phyloP scores from a whole-genome alignment of 2,329 filamentous ascomycete genomes.

The Monosporascus sp. region DNA sequence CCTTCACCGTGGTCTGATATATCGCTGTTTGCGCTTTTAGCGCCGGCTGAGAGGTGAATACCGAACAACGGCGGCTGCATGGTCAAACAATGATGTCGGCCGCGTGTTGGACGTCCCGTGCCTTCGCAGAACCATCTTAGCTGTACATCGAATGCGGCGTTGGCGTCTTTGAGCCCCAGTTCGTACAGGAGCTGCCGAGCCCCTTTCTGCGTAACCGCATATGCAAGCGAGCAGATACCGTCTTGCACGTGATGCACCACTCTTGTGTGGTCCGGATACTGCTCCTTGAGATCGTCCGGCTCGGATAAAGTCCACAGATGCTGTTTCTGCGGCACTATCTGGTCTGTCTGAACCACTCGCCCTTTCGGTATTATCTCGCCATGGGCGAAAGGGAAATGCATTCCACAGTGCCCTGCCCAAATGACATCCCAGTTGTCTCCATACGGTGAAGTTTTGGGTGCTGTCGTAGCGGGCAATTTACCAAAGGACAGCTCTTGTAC shows the following conservation, averaged over 20 bases:
- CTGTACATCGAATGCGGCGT: constrained; percentile 38
- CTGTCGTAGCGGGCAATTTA: constrained; percentile 10
- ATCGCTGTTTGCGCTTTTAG: constrained; percentile 28
- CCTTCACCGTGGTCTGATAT: constrained; percentile 30
- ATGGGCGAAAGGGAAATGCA: constrained; percentile 23
- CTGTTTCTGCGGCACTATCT: constrained; percentile 31
- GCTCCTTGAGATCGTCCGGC: constrained; percentile 29
- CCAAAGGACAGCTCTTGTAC: constrained; percentile 13
- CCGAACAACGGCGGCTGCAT: constrained; percentile 41
- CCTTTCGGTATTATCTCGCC: constrained; percentile 20
- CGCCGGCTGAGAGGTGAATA: constrained; percentile 38
- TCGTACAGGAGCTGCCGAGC: constrained; percentile 38
- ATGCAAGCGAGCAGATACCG: constrained; percentile 37
- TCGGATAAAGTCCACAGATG: constrained; percentile 30
- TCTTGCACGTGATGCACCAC: constrained; percentile 37
- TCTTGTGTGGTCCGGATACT: constrained; percentile 38
- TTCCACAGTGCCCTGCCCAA: constrained; percentile 46
- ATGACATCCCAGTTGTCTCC: constrained; percentile 49
- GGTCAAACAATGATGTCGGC: constrained; percentile 34
- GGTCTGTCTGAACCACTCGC: constrained; percentile 27
- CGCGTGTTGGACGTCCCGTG: constrained; percentile 19
- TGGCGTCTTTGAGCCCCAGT: constrained; percentile 36
- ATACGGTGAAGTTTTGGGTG: constrained; percentile 32
- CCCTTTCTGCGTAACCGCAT: constrained; percentile 40
- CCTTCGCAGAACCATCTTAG: constrained; percentile 43